Conservation (phyloP, 2,329 filamentous ascomycete genomes). For the Rosellinia necatrix region DNA sequence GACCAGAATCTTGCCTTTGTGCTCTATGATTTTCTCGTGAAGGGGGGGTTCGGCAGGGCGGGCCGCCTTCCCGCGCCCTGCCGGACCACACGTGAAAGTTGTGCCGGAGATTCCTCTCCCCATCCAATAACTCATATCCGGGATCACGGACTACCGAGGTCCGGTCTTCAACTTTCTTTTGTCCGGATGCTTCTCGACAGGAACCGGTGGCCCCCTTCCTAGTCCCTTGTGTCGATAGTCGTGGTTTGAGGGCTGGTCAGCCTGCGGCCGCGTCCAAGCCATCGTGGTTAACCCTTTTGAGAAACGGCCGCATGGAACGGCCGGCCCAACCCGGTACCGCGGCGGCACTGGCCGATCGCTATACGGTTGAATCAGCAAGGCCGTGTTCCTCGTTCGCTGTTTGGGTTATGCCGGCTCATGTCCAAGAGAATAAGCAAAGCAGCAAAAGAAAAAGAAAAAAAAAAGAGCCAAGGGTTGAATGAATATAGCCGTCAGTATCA, state of each 20-base stretch:
- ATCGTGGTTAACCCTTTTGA: neutral
- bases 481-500: no score
- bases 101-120: conserved; percentile 14
- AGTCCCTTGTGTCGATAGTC: neutral
- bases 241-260: neutral
- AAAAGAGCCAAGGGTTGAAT: no score
- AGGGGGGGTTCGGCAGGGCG: conserved; percentile 18
- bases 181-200: conserved; percentile 11
- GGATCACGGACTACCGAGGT: conserved; percentile 27
- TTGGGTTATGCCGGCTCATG: neutral
- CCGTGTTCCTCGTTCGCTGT: neutral
- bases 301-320: conserved; percentile 10
- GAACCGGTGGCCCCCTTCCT: conserved; percentile 8
- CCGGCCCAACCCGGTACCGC: neutral
- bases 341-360: conserved; percentile 13
- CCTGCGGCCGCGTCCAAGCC: neutral
- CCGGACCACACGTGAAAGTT: conserved; percentile 11
- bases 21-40: neutral
- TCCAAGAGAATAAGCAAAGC: no score
- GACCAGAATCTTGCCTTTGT: conserved; percentile 21
- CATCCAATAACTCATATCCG: conserved; percentile 22
- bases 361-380: conserved; percentile 5
- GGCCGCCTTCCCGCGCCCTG: conserved; percentile 22
- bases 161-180: conserved; percentile 15
- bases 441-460: no score